Base-by-base conservation (phyloP, 208 protist species). In the Trypanosomatidae sp. region DNA sequence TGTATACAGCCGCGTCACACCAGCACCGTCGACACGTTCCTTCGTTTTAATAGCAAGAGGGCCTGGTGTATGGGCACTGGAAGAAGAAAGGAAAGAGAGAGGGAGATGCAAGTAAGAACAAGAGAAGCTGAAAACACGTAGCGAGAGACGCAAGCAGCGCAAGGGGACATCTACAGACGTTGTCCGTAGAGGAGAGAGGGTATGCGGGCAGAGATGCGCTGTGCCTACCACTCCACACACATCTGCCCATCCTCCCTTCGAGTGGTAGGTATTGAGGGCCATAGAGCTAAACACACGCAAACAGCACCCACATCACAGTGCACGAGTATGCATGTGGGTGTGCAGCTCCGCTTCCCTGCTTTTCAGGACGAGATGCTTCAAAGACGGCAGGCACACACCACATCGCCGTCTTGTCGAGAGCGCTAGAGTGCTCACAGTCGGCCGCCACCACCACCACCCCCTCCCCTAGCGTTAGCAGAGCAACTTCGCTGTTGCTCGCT, bases 251-350 rank as follows among this genome's bases (percentile, higher is more conserved):
- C 12, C n/a, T 46, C 33, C 52, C 22, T 71, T 60, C 39, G 19
- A 59, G 19, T 19, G 44, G 30, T 44, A 46, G 22, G 33, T 43
- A 5, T 36, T 71, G 52, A 15, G 56, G 30, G 76, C 85, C 50
- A 77, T 79, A 0, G 72, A 55, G 9, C 87, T 83, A 68, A 80
- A 88, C 33, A 69, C 25, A 59, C 59, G 19, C 30, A 62, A 41
- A 39, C 58, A n/a, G 44, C 28, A 39, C 46, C 13, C 19, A 43
- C 60, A 10, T 64, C 43, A 41, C 13, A 53, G 69, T 52, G 41
- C 17, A 59, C 25, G 55, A 25, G 52, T 71, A 49, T 49, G 39
- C 13, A 33, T 64, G 33, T 10, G 6, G 6, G 53, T 41, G 22
- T 49, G 33, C 3, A 12, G 56, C 30, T 17, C 12, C 43, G 43